Evolutionary conservation across 1,284 basidiomycete species (phyloP).

Genomic region (Cystobasidium pallidum): DNA sequence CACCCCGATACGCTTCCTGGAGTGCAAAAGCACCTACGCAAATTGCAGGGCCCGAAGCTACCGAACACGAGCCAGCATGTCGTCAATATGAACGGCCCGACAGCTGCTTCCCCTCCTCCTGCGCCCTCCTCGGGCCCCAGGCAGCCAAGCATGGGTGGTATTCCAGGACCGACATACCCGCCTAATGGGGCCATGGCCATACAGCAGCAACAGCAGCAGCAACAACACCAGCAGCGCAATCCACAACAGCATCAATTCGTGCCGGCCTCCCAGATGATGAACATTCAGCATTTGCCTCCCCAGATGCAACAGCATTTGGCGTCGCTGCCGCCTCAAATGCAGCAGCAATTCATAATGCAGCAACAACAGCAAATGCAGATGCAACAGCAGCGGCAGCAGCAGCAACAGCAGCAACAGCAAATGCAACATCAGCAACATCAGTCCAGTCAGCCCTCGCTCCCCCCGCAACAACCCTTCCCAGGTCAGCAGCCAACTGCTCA

Average conservation of each 20-base stretch:
- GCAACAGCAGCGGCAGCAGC: constrained; percentile 45
- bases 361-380: constrained; percentile 41
- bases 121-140: background rate
- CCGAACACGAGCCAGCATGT: background rate
- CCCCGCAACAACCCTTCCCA: background rate
- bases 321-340: constrained; percentile 15
- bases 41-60: background rate
- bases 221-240: background rate
- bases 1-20: background rate
- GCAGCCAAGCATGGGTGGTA: constrained; percentile 12
- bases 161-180: constrained; percentile 9
- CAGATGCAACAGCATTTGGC: constrained; percentile 27
- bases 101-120: constrained; percentile 20
- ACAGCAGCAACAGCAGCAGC: background rate
- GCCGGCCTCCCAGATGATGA: constrained; percentile 20
- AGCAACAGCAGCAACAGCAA: constrained; percentile 43
- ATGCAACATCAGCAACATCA: constrained; percentile 39
- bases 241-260: constrained; percentile 9
- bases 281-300: constrained; percentile 22
- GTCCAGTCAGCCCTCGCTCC: constrained; percentile 12
- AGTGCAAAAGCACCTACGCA: background rate
- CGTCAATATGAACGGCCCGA: constrained; percentile 40
- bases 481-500: constrained; percentile 9
- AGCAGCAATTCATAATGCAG: constrained; percentile 21
- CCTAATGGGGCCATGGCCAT: constrained; percentile 2